Evolutionary conservation across 306 rosid species (phyloP).

Genomic region (Vachellia pachyceras): DNA sequence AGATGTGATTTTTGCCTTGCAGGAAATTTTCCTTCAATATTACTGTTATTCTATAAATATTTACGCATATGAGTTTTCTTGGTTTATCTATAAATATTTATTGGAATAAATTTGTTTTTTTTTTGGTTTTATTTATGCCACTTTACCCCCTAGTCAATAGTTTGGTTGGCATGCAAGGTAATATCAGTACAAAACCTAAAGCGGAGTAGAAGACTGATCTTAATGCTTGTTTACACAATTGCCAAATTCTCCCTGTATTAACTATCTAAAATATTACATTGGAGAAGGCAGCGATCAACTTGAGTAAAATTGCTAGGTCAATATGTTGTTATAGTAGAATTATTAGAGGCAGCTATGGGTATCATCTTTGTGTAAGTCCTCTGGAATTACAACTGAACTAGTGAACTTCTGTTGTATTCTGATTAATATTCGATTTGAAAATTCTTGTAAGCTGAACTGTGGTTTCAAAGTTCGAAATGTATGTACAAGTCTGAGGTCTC

Average conservation of each 20-base stretch:
- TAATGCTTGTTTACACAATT: background rate
- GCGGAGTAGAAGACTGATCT: conserved; percentile 5
- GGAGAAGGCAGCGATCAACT: background rate
- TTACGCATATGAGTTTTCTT: background rate
- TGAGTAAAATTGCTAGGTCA: background rate
- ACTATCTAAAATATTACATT: conserved; percentile 5
- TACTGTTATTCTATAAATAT: background rate
- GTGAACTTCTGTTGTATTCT: background rate
- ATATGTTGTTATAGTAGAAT: background rate
- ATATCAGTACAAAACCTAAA: background rate
- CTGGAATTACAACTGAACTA: background rate
- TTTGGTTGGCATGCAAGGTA: background rate
- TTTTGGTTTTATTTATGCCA: background rate
- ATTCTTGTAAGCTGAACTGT: background rate
- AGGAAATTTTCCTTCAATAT: background rate
- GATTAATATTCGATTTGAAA: background rate
- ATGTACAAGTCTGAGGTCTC: conserved; percentile 1
- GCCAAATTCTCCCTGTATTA: background rate
- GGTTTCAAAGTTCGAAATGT: conserved; percentile 1
- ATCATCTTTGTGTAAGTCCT: background rate
- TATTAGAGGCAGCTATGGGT: background rate
- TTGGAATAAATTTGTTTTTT: no score
- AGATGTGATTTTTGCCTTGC: conserved; percentile 13
- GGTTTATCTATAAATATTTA: background rate
- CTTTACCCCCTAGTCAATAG: background rate